These are phyloP conservation scores for Cladosporium sp. DNA, from an alignment of 2,329 filamentous ascomycete species.

Conservation along the genomic window DNA sequence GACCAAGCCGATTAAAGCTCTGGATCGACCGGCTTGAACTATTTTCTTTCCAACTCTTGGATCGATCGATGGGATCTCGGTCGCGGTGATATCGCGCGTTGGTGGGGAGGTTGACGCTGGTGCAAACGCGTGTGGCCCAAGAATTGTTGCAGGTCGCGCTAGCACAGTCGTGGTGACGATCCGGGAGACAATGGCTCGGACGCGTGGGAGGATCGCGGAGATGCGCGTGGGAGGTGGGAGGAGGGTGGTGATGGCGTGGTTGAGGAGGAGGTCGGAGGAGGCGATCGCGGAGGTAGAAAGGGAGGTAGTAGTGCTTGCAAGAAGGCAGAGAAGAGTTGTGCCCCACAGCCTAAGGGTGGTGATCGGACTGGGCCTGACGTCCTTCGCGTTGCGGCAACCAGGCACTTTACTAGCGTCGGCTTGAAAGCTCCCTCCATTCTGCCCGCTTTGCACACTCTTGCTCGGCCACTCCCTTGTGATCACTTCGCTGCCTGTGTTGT, in stretches of 20 bases:
- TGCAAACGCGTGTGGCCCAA: constrained; percentile 20
- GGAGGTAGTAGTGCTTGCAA: constrained; percentile 22
- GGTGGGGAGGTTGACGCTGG: background rate
- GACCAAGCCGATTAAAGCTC: constrained; percentile 17
- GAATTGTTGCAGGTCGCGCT: constrained; percentile 65
- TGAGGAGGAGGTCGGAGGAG: constrained; percentile 6
- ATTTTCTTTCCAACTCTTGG: background rate
- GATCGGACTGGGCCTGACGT: background rate
- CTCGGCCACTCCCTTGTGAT: background rate
- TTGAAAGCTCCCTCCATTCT: background rate
- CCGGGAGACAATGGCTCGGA: constrained; percentile 33
- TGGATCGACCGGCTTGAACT: constrained; percentile 2
- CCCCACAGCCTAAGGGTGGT: constrained; percentile 7
- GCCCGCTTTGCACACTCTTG: background rate
- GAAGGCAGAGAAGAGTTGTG: constrained; percentile 44
- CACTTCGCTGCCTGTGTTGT: background rate
- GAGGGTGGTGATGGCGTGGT: constrained; percentile 11
- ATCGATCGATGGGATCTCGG: background rate
- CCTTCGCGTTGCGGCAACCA: background rate
- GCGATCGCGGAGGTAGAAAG: constrained; percentile 18
- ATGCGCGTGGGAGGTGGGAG: constrained; percentile 29
- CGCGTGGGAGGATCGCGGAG: constrained; percentile 3
- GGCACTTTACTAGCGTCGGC: constrained; percentile 5
- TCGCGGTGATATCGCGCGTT: constrained; percentile 11
- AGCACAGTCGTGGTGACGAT: constrained; percentile 71